Percentiles rank a stretch among this genome's conserved stretches.
phyloP scores from a whole-genome alignment of 225 moss, liverwort and hornwort species.

The Pseudisothecium myosuroides region DNA sequence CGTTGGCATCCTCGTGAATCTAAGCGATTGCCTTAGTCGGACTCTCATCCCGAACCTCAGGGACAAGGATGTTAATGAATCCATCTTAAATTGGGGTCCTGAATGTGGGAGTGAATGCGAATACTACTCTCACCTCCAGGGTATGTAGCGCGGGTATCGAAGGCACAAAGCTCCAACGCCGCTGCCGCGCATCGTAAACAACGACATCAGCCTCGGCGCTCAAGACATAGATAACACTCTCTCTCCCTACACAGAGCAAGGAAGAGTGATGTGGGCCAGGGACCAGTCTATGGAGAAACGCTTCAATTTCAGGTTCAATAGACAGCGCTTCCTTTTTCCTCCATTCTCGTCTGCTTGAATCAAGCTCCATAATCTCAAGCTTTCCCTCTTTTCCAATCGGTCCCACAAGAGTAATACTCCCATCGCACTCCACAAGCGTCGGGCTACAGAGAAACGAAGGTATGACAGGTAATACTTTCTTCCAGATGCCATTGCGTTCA shows the following conservation, averaged over 20 bases:
- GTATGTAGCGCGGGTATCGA: neutral
- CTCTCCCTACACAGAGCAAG: constrained; percentile 30
- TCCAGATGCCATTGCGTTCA: constrained; percentile 24
- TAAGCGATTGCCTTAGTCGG: neutral
- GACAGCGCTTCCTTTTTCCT: constrained; percentile 5
- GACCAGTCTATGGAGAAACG: constrained; percentile 11
- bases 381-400: constrained; percentile 13
- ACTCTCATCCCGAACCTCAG: neutral
- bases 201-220: constrained; percentile 7
- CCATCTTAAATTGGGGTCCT: neutral
- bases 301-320: constrained; percentile 13
- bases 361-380: constrained; percentile 25
- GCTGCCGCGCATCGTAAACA: constrained; percentile 10
- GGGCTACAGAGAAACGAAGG: constrained; percentile 29
- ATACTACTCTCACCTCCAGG: constrained; percentile 10
- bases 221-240: constrained; percentile 18
- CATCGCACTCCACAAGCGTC: constrained; percentile 20
- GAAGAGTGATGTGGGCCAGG: constrained; percentile 31
- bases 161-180: constrained; percentile 24
- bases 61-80: neutral
- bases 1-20: neutral
- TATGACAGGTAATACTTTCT: constrained; percentile 19
- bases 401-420: constrained; percentile 20
- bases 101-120: constrained; percentile 30
- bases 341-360: constrained; percentile 21